Evolutionary conservation across 2,329 filamentous ascomycete species (phyloP), one percentile per base, ranked within the genome.

Genomic region (Fusarium sp.): DNA sequence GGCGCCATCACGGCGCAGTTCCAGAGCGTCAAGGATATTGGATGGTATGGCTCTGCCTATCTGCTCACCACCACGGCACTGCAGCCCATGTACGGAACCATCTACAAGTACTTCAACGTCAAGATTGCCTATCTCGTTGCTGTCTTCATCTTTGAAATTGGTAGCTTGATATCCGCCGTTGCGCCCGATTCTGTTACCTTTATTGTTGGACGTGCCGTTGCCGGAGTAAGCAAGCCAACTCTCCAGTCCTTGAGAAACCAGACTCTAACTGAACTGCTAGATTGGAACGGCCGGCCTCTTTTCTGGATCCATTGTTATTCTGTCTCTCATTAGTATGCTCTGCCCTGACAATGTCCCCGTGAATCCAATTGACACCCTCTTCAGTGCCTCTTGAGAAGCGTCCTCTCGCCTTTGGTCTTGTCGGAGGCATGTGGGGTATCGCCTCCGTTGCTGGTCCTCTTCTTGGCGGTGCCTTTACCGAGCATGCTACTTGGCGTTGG

Each of bases 361-460:
- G 15, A 21, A 25, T 4, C 23, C 10, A 23, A 14, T 44, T 49
- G 25, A 63, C 48, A 14, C 49, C 35, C 17, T 25, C 2, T 13
- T 3, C 8, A 75, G 80, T 86, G 43, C 84, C 84, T 5, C 76
- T 87, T 9, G 72, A 79, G 8, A 82, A 84, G 65, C 76, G 84
- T 29, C 84, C 80, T 8, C 71, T 83, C 27, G 83, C 81, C 21
- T 84, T 84, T 49, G 84, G 83, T 23, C 69, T 85, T 36, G 77
- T 86, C 36, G 81, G 81, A 10, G 81, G 77, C 45, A 83, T 85
- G 75, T 86, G 81, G 72, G 84, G 84, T 14, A 78, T 87, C 45
- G 82, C 82, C 37, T 77, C 74, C 25, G 80, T 84, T 7, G 78
- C 78, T 4, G 82, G 81, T 0, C 82, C 82, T 8, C 68, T 84